Conservation (phyloP, 2,329 filamentous ascomycete genomes). For the Colletotrichum sp. region DNA sequence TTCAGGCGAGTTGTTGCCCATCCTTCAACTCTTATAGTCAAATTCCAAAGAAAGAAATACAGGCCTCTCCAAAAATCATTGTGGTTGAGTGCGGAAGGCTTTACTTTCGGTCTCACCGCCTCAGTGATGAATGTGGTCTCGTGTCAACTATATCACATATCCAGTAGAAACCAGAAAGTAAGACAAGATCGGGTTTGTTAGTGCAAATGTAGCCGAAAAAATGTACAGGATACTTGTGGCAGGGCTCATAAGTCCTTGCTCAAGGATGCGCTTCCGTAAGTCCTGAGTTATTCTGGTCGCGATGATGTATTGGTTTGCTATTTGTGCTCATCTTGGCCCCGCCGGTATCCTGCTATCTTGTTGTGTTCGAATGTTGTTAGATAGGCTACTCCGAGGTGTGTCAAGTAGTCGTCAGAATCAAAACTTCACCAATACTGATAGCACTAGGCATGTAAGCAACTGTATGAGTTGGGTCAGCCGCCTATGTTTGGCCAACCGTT, state of each 20-base stretch:
- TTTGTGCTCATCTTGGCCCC: not conserved
- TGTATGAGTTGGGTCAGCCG: not conserved
- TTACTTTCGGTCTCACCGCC: not conserved
- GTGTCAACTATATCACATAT: not conserved
- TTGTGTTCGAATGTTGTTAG: not conserved
- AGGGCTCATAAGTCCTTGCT: not conserved
- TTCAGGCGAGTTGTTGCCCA: not conserved
- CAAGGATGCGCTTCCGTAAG: not conserved
- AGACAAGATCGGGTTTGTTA: not conserved
- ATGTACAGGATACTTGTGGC: not conserved
- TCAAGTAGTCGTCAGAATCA: not conserved
- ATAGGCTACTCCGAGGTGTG: not conserved
- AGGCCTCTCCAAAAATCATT: not conserved
- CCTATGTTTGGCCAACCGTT: not conserved
- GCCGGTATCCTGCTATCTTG: not conserved
- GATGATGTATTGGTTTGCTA: not conserved
- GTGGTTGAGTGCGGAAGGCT: not conserved
- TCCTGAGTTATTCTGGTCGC: not conserved
- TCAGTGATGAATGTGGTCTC: not conserved
- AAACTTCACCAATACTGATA: not conserved
- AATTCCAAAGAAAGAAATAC: not conserved
- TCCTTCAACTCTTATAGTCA: not conserved
- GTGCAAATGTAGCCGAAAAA: not conserved
- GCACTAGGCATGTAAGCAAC: not conserved
- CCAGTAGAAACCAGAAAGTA: not conserved